Conservation (phyloP, 306 rosid species). For the Corylus heterophylla region DNA sequence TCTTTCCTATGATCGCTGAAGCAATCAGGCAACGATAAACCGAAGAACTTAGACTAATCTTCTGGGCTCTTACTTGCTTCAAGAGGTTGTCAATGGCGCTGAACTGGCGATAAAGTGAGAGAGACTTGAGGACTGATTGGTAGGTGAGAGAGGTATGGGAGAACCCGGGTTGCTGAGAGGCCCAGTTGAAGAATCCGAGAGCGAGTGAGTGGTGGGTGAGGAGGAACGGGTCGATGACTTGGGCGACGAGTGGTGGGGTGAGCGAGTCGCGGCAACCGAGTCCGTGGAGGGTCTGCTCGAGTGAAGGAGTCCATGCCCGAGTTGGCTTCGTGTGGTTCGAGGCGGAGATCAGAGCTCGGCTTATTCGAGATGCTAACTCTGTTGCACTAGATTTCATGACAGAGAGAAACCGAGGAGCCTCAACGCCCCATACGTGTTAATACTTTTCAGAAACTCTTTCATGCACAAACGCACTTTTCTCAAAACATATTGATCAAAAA, state of each 20-base stretch:
- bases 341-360: slow-evolving; percentile 63
- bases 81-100: slow-evolving; percentile 52
- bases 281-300: slow-evolving; percentile 66
- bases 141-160: slow-evolving; percentile 58
- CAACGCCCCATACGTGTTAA: neutral
- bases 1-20: slow-evolving; percentile 50
- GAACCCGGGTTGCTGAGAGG: slow-evolving; percentile 82
- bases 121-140: slow-evolving; percentile 68
- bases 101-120: slow-evolving; percentile 56
- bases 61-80: slow-evolving; percentile 54
- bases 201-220: slow-evolving; percentile 78
- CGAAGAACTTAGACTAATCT: slow-evolving; percentile 47
- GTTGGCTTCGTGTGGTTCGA: slow-evolving; percentile 51
- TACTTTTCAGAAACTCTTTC: no score
- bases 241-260: slow-evolving; percentile 67
- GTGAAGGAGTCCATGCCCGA: slow-evolving; percentile 65
- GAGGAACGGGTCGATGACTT: slow-evolving; percentile 83
- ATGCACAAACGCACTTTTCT: neutral
- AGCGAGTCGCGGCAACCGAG: slow-evolving; percentile 62
- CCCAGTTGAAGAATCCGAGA: slow-evolving; percentile 94
- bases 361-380: slow-evolving; percentile 57
- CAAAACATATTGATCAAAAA: neutral
- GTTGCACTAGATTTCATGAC: slow-evolving; percentile 39
- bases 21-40: slow-evolving; percentile 56
- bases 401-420: no score